Evolutionary conservation across 805 yeast genomes (phyloP).

Genomic region (Sungouiozyma ichnusensis): DNA sequence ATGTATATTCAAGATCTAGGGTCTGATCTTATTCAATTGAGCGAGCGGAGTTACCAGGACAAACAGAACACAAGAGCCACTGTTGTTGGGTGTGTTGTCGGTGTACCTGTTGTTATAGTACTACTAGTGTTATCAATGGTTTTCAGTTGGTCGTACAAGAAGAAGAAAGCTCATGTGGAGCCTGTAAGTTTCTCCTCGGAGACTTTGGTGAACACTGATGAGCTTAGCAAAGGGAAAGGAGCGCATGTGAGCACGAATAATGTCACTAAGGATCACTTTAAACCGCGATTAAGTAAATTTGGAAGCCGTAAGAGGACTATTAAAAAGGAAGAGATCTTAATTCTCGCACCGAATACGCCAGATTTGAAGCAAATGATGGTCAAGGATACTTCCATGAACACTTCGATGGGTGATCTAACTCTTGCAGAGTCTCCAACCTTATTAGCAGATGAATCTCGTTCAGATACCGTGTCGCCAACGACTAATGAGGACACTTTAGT

Average conservation of each 20-base stretch:
- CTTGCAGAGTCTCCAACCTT: not conserved
- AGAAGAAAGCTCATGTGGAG: slow-evolving; percentile 44
- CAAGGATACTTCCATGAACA: not conserved
- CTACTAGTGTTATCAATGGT: slow-evolving; percentile 42
- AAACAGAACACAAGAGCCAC: not conserved
- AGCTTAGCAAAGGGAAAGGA: not conserved
- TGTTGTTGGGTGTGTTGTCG: slow-evolving; percentile 6
- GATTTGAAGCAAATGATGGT: not conserved
- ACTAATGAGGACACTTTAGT: not conserved
- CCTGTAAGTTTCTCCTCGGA: not conserved
- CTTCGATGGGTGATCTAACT: not conserved
- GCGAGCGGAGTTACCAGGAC: not conserved
- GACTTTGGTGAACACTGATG: not conserved
- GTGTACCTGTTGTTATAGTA: slow-evolving; percentile 20
- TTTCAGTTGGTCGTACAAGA: slow-evolving; percentile 43
- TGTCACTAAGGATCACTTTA: not conserved
- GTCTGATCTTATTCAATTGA: not conserved
- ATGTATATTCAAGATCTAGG: not conserved
- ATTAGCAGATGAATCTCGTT: not conserved
- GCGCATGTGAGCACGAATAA: not conserved
- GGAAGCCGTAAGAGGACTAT: not conserved
- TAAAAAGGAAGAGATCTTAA: not conserved
- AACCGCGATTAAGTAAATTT: not conserved
- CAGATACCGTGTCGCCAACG: not conserved
- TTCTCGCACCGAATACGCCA: not conserved